These are phyloP conservation scores for Naganishia kalamii DNA, from an alignment of 768 basidiomycete species.

Conservation along the genomic window DNA sequence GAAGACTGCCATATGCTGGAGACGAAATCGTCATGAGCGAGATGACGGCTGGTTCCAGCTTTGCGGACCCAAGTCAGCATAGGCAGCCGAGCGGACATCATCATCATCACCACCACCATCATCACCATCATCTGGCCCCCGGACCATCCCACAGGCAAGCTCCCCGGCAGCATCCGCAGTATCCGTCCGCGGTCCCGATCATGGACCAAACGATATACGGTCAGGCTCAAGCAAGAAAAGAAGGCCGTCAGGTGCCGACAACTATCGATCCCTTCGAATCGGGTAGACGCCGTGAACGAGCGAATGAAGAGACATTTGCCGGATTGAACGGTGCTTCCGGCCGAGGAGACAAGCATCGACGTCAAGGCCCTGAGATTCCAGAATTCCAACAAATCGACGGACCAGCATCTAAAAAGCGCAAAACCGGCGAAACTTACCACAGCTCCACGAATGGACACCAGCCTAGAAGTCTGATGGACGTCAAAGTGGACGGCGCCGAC, in stretches of 20 bases:
- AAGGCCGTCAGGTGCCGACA: slow-evolving; percentile 25
- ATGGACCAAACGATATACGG: slow-evolving; percentile 17
- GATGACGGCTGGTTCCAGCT: neutral
- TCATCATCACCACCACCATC: slow-evolving; percentile 9
- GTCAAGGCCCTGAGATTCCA: neutral
- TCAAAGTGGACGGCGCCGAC: slow-evolving; percentile 2
- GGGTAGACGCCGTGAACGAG: neutral
- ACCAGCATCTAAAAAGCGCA: neutral
- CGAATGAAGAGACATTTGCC: neutral
- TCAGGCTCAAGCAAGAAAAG: slow-evolving; percentile 19
- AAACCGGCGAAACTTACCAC: slow-evolving; percentile 3
- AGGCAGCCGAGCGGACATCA: neutral
- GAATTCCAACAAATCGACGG: neutral
- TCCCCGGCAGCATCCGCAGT: slow-evolving; percentile 5
- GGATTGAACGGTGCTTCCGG: neutral
- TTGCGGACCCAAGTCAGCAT: slow-evolving; percentile 10
- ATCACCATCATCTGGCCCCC: slow-evolving; percentile 18
- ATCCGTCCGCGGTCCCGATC: slow-evolving; percentile 3
- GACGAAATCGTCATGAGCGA: neutral
- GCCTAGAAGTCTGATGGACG: slow-evolving; percentile 7
- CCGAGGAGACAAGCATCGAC: slow-evolving; percentile 14
- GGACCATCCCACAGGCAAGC: neutral
- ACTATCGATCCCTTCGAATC: slow-evolving; percentile 23
- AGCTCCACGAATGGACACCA: neutral
- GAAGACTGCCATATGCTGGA: slow-evolving; percentile 3